A percentile compares a stretch with the other conserved stretches of the same genome.
These are phyloP conservation scores for Geranium brycei DNA, from an alignment of 345 rosid genomes.

Conservation along the genomic window DNA sequence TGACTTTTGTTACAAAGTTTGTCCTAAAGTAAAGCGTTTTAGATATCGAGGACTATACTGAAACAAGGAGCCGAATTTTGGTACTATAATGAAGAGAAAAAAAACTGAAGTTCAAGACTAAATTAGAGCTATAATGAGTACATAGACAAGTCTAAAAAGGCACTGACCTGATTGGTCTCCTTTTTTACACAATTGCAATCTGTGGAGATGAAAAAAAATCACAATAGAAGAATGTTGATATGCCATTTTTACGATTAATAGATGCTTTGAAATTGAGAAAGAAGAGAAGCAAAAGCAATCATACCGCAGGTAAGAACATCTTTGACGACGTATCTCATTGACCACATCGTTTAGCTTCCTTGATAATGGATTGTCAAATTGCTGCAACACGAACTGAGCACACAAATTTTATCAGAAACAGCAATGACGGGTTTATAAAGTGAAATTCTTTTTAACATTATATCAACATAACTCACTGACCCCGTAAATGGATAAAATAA, in stretches of 20 bases:
- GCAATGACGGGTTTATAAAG: background rate
- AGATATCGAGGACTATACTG: too few relatives aligned
- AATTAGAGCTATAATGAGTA: background rate
- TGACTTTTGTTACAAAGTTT: too few relatives aligned
- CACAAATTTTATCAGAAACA: constrained; percentile 9
- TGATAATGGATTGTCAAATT: constrained; percentile 60
- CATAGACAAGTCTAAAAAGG: background rate
- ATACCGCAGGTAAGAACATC: constrained; percentile 89
- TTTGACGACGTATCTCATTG: constrained; percentile 75
- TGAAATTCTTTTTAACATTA: too few relatives aligned
- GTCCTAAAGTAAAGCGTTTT: too few relatives aligned
- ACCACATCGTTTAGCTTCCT: constrained; percentile 74
- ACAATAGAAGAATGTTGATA: too few relatives aligned
- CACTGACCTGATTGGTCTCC: constrained; percentile 86
- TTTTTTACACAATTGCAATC: constrained; percentile 73
- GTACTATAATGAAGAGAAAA: constrained; percentile 1
- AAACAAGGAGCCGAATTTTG: too few relatives aligned
- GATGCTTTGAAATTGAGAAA: background rate
- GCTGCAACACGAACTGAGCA: constrained; percentile 65
- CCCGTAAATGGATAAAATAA: too few relatives aligned
- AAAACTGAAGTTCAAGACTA: background rate
- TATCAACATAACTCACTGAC: too few relatives aligned
- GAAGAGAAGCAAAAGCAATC: constrained; percentile 2
- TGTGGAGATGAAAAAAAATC: constrained; percentile 20
- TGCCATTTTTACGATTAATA: background rate